Base-by-base conservation (phyloP, 140 eudicot species). In the Cichorium intybus region DNA sequence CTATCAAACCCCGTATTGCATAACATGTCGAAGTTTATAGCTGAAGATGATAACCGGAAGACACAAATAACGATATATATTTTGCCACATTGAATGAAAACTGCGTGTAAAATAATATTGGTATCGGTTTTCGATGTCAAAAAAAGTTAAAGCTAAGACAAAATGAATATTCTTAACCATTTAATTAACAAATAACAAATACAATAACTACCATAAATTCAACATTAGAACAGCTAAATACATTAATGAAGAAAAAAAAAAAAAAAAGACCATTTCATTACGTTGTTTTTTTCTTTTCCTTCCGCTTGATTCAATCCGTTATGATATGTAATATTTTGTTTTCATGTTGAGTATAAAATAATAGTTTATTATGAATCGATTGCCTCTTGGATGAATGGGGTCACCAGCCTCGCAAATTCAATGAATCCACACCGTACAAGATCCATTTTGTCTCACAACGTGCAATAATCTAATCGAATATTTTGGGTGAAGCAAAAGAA, bases 401-500 rank as follows among this genome's bases (percentile, higher is more conserved):
- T 37, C 49, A 20, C 34, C 54, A 17, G 41, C 37, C 16, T 61
- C n/a, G 53, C 67, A n/a, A 23, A 39, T 61, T 39, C 67, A 61
- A 12, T 39, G 50, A 43, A 61, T 61, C 54, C 16, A n/a, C 51
- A 60, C 29, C 31, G 31, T 17, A 37, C 49, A 60, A 60, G 67
- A 61, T 61, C 67, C 54, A 4, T 7, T 39, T 41, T 61, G 67
- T 61, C 67, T 7, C 67, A 24, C 54, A 61, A 39, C 35, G 53
- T 61, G 53, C 67, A 17, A 39, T 41, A 41, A 41, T 61, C 37
- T 18, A 31, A 61, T 61, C 54, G 67, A 61, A 61, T 61, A 61
- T 61, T 43, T 61, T 41, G 67, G 67, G 67, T 12, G 23, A 61
- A 61, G 8, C 67, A 23, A 60, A 35, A 20, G 31, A 37, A 37